Conservation (phyloP, 495 filamentous ascomycete genomes). For the Aspergillus kassunensis region DNA sequence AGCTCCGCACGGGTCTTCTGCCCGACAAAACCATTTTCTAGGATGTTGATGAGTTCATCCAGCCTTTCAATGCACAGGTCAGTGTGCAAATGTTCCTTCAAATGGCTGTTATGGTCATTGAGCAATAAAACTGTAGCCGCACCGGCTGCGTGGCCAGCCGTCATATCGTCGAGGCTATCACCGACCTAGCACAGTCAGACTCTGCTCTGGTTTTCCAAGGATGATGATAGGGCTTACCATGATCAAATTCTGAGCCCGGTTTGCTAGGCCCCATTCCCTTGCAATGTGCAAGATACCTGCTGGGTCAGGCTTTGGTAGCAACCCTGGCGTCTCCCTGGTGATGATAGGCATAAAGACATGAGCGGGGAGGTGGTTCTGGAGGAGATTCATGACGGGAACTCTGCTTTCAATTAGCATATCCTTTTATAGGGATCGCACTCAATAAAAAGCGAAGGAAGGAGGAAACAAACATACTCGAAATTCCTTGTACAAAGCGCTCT, state of each 20-base stretch:
- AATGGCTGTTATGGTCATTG: slow-evolving; percentile 71
- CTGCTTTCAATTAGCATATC: slow-evolving; percentile 28
- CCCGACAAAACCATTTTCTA: slow-evolving; percentile 62
- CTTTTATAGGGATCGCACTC: not conserved
- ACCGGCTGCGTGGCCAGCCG: slow-evolving; percentile 76
- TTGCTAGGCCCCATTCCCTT: slow-evolving; percentile 60
- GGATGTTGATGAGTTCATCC: slow-evolving; percentile 66
- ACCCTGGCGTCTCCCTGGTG: slow-evolving; percentile 69
- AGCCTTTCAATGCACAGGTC: slow-evolving; percentile 63
- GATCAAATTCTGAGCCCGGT: slow-evolving; percentile 48
- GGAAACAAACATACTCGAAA: slow-evolving; percentile 59
- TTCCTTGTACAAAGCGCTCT: slow-evolving; percentile 93
- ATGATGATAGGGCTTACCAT: slow-evolving; percentile 40
- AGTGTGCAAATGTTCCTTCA: slow-evolving; percentile 73
- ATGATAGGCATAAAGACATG: slow-evolving; percentile 76
- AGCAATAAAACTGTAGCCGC: slow-evolving; percentile 84
- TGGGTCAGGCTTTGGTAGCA: slow-evolving; percentile 80
- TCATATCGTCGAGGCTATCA: slow-evolving; percentile 92
- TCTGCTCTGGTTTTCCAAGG: not conserved
- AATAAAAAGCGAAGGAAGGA: not conserved
- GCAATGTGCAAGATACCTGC: slow-evolving; percentile 86
- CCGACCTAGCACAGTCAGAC: slow-evolving; percentile 53
- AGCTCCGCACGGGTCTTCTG: slow-evolving; percentile 18
- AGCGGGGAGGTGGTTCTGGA: slow-evolving; percentile 65
- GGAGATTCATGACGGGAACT: slow-evolving; percentile 63